Evolutionary conservation across 257 asterid genomes (phyloP), one percentile per base, ranked within the genome.

Genomic region (Verbascum thapsus): DNA sequence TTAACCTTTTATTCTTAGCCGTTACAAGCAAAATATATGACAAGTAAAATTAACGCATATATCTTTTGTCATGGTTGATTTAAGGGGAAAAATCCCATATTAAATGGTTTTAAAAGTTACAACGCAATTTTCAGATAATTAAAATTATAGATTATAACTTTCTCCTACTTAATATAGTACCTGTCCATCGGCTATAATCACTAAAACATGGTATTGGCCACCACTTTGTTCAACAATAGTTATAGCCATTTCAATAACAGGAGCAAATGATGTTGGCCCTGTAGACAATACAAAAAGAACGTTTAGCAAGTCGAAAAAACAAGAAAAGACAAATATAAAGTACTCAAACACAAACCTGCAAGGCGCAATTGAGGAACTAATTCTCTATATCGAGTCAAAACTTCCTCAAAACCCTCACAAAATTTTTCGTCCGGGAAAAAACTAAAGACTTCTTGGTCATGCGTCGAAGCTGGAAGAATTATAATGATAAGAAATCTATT

Each of bases 181-280:
- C 95, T 90, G 96, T 44, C 97, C 97, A 62, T 90, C 97, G 37
- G 97, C 97, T 47, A 90, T 90, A 34, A 90, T 81, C 73, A 90
- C 67, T 69, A 90, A 74, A 37, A 87, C 97, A 67, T 90, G 97
- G 83, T 90, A 90, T 67, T 90, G 97, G 50, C 97, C 97, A 43
- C 90, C 87, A 59, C 95, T 90, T 63, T 90, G 84, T 72, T 90
- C 97, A 58, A 90, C 97, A 7, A 90, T 85, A 48, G 97, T 87
- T 43, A 85, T 77, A 42, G 95, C 97, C 95, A 87, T 87, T 75
- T 90, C 97, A 17, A 90, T 86, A 49, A 76, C 57, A 19, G 97
- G 95, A 59, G 95, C 97, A 75, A 90, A 90, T 32, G 95, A 88
- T 48, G 99, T 92, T 22, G 99, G 99, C 20, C 98, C 98, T 91